Conservation (phyloP, 768 basidiomycete genomes). For the Mycena maculata region DNA sequence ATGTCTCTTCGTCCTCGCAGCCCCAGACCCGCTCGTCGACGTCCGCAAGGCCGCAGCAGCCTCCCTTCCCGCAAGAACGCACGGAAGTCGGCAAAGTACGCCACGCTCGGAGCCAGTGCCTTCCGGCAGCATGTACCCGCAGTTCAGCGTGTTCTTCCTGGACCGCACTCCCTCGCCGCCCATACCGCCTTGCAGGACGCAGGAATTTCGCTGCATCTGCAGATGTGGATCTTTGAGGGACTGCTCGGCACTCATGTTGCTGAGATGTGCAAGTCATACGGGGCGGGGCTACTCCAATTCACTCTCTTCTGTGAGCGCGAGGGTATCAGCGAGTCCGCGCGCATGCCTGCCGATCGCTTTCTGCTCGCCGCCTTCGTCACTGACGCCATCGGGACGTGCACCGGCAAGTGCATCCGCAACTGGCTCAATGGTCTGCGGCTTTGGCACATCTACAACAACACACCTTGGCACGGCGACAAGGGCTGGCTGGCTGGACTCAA, state of each 20-base stretch:
- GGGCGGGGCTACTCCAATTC: background rate
- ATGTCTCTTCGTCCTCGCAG: background rate
- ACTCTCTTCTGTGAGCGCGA: background rate
- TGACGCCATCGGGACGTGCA: background rate
- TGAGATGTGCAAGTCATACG: slow-evolving; percentile 35
- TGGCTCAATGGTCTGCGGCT: background rate
- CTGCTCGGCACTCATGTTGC: background rate
- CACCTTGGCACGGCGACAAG: background rate
- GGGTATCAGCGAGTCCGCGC: background rate
- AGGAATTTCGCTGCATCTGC: background rate
- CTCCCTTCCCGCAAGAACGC: background rate
- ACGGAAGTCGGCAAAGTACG: background rate
- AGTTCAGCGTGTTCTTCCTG: background rate
- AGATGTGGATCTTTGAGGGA: background rate
- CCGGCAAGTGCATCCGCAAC: background rate
- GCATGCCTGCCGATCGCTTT: background rate
- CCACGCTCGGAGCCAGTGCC: background rate
- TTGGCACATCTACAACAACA: background rate
- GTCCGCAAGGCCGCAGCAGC: background rate
- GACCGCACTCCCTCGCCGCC: background rate
- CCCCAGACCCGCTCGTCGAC: background rate
- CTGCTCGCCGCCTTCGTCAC: slow-evolving; percentile 4
- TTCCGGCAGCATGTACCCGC: background rate
- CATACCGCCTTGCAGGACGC: background rate
- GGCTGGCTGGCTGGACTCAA: background rate